Conservation (phyloP, 148 eudicot genomes). For the Silene conica region DNA sequence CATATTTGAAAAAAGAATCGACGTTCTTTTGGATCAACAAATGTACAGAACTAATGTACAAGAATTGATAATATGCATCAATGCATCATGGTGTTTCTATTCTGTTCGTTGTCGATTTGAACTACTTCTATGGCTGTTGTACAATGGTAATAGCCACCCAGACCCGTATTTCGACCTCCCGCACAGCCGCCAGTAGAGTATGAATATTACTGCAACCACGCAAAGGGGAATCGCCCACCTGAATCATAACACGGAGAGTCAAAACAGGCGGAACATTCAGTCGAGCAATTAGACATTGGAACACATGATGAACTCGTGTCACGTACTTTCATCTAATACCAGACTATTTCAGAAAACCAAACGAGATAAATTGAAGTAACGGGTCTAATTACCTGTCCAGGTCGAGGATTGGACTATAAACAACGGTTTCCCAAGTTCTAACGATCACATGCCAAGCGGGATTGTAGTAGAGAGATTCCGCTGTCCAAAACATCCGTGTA, state of each 20-base stretch:
- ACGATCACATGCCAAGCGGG: conserved; percentile 89
- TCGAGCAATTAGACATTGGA: no score
- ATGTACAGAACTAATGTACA: not conserved
- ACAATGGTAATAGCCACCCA: conserved; percentile 66
- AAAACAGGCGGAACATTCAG: not conserved
- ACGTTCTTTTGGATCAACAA: conserved; percentile 17
- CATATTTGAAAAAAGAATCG: conserved; percentile 15
- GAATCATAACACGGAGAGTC: conserved; percentile 4
- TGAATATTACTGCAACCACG: conserved; percentile 37
- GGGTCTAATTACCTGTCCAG: conserved; percentile 65
- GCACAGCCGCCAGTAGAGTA: conserved; percentile 85
- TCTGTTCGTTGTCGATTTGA: conserved; percentile 64
- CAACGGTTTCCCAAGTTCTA: conserved; percentile 81
- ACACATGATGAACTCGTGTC: not conserved
- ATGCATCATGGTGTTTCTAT: conserved; percentile 19
- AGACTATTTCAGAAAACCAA: not conserved
- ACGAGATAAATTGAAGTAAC: no score
- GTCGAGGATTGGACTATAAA: conserved; percentile 89
- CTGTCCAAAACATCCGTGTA: conserved; percentile 98
- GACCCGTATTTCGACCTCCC: conserved; percentile 69
- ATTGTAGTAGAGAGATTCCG: conserved; percentile 96
- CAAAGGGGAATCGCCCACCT: conserved; percentile 93
- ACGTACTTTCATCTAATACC: not conserved
- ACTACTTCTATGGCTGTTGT: conserved; percentile 49
- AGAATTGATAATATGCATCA: conserved; percentile 13